These are phyloP conservation scores for Eucalyptus melliodora DNA, from an alignment of 345 rosid species.

Conservation along the genomic window DNA sequence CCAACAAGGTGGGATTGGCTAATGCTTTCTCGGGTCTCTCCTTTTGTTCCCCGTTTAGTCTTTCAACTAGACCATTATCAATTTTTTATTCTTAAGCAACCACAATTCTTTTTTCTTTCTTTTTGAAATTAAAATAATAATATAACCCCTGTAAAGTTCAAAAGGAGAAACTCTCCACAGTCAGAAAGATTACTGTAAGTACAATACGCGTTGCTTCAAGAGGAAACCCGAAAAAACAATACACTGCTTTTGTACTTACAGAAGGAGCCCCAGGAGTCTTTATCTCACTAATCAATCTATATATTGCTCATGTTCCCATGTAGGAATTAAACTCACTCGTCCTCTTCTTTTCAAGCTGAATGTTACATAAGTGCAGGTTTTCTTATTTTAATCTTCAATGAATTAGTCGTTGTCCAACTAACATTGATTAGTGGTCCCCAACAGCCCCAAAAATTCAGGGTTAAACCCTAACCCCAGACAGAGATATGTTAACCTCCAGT, in stretches of 20 bases:
- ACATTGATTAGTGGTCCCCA: not conserved
- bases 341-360: not conserved
- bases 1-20: not conserved
- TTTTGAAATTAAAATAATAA: not conserved
- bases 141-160: not conserved
- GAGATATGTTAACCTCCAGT: not conserved
- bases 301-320: not conserved
- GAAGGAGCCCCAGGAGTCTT: not conserved
- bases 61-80: not conserved
- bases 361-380: not conserved
- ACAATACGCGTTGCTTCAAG: not conserved
- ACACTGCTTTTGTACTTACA: not conserved
- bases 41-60: not conserved
- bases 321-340: not conserved
- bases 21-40: not conserved
- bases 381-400: not conserved
- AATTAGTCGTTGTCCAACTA: not conserved
- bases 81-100: not conserved
- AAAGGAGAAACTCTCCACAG: not conserved
- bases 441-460: not conserved
- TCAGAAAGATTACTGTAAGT: not conserved
- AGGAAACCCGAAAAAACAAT: not conserved
- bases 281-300: not conserved
- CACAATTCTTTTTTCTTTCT: not conserved
- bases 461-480: not conserved